A percentile compares a stretch with the other conserved stretches of the same genome.
Evolutionary conservation across 140 eudicot genomes (phyloP).

Genomic region (Flaveria floridana): DNA sequence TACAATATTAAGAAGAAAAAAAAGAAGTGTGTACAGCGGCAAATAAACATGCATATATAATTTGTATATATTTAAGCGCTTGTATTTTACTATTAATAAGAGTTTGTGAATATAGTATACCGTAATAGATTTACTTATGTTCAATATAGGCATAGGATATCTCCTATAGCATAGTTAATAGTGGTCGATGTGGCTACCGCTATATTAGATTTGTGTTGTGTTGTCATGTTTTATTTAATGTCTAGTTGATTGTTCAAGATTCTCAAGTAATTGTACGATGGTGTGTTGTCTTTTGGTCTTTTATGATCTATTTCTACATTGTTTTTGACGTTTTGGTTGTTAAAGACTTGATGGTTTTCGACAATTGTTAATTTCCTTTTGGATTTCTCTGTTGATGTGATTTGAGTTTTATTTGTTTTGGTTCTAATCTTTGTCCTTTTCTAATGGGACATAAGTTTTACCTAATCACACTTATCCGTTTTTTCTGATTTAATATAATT

Average conservation of each 20-base stretch:
- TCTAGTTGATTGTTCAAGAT: not conserved
- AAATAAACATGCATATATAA: too few relatives aligned
- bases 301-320: not conserved
- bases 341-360: not conserved
- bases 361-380: not conserved
- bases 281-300: slow-evolving; percentile 15
- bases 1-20: too few relatives aligned
- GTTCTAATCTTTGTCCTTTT: slow-evolving; percentile 33
- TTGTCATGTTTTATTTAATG: not conserved
- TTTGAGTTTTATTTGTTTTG: slow-evolving; percentile 14
- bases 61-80: too few relatives aligned
- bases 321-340: slow-evolving; percentile 10
- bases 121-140: too few relatives aligned
- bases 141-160: not conserved
- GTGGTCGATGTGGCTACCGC: too few relatives aligned
- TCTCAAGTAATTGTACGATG: slow-evolving; percentile 11
- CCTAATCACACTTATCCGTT: slow-evolving; percentile 26
- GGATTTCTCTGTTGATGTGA: slow-evolving; percentile 17
- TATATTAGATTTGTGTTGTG: not conserved
- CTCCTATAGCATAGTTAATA: not conserved
- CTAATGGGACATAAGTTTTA: not conserved
- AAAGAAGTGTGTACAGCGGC: too few relatives aligned
- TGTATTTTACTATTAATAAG: too few relatives aligned
- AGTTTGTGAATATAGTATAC: too few relatives aligned
- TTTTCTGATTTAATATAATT: not conserved